Percentiles rank a stretch among this genome's conserved stretches.
These are phyloP conservation scores for Vaccinium darrowii DNA, from an alignment of 148 eudicot species.

Conservation along the genomic window DNA sequence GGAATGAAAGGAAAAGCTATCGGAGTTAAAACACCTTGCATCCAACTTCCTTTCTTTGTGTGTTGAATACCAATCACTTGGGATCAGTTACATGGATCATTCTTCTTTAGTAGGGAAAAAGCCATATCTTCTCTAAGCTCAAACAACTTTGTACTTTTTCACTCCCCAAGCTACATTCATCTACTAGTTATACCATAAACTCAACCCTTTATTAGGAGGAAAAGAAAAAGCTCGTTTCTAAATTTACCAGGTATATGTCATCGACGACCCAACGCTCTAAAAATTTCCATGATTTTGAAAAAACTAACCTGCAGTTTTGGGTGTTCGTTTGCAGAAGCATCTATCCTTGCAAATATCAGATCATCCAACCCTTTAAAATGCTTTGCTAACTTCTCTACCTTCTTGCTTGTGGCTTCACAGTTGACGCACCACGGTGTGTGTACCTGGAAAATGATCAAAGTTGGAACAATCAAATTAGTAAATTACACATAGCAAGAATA, in stretches of 20 bases:
- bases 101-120: not conserved
- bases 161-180: not conserved
- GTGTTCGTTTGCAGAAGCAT: slow-evolving; percentile 86
- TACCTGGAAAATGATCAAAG: slow-evolving; percentile 42
- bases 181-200: not conserved
- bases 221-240: not conserved
- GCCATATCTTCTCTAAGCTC: not conserved
- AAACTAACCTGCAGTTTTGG: slow-evolving; percentile 67
- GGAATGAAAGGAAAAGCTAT: not conserved
- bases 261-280: not conserved
- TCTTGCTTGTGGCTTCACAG: slow-evolving; percentile 77
- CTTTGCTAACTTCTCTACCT: slow-evolving; percentile 90
- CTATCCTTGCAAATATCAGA: slow-evolving; percentile 70
- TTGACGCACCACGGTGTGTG: slow-evolving; percentile 86
- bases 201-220: not conserved
- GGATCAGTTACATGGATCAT: not conserved
- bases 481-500: not conserved
- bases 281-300: not conserved
- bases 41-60: slow-evolving; percentile 4
- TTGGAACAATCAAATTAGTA: not conserved
- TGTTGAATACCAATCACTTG: not conserved
- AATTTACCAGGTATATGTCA: not conserved
- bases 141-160: not conserved
- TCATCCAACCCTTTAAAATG: slow-evolving; percentile 79
- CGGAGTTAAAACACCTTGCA: not conserved